These are phyloP conservation scores for Prunus davidiana DNA, from an alignment of 306 rosid species.

Conservation along the genomic window DNA sequence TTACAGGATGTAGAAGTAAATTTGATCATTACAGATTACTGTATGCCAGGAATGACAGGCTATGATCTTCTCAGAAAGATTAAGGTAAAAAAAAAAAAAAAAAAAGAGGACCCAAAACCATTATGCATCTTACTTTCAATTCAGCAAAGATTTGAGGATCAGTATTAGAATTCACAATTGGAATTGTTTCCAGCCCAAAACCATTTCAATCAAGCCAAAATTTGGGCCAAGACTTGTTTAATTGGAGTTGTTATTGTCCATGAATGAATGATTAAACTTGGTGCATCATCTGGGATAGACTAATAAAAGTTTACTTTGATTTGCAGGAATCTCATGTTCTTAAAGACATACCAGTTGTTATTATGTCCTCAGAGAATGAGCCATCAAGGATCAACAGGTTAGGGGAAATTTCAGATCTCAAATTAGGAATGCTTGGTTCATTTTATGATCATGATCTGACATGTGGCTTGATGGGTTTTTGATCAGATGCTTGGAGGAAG, in stretches of 20 bases:
- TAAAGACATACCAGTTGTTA: slow-evolving; percentile 85
- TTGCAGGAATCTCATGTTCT: slow-evolving; percentile 75
- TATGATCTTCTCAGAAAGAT: slow-evolving; percentile 77
- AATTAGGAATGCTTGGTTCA: not conserved
- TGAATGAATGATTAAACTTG: not conserved
- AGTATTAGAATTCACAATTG: not conserved
- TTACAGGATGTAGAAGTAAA: slow-evolving; percentile 53
- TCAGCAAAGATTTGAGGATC: not conserved
- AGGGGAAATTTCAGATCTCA: slow-evolving; percentile 10
- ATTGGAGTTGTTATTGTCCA: not conserved
- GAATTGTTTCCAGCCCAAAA: not conserved
- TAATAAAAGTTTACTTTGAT: slow-evolving; percentile 7
- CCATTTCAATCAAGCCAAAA: not conserved
- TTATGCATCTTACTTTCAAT: too few relatives aligned
- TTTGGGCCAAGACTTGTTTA: not conserved
- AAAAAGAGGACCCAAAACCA: not conserved
- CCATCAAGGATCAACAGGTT: slow-evolving; percentile 86
- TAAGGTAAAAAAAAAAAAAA: slow-evolving; percentile 43
- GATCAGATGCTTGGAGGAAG: slow-evolving; percentile 83
- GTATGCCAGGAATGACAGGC: slow-evolving; percentile 96
- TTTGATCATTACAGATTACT: slow-evolving; percentile 82
- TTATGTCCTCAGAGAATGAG: slow-evolving; percentile 87
- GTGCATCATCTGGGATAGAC: not conserved
- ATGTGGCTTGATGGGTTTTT: not conserved
- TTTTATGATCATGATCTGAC: not conserved